phyloP scores from a whole-genome alignment of 1,139 yeast species.

The Suhomyces maxii region DNA sequence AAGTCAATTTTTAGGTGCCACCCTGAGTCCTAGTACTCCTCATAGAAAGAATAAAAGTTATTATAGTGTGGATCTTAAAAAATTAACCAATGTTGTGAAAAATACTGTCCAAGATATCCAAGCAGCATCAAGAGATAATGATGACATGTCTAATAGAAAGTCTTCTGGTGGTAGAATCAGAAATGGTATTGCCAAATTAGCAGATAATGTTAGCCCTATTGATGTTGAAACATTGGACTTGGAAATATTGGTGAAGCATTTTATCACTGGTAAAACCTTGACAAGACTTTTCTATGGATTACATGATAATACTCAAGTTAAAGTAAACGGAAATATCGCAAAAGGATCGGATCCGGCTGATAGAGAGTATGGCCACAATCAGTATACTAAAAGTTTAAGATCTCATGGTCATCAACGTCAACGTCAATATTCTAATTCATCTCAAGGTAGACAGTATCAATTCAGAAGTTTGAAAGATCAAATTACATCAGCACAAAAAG shows the following conservation, averaged over 20 bases:
- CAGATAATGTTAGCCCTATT: conserved; percentile 37
- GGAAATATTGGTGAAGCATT: conserved; percentile 33
- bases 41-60: conserved; percentile 27
- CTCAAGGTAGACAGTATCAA: conserved; percentile 19
- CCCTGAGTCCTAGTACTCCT: conserved; percentile 2
- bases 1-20: conserved; percentile 1
- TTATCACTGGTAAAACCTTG: conserved; percentile 38
- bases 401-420: conserved; percentile 14
- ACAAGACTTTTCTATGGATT: conserved; percentile 37
- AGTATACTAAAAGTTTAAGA: conserved; percentile 5
- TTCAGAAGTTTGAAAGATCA: conserved; percentile 42
- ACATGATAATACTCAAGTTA: conserved; percentile 4
- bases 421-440: conserved; percentile 1
- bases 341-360: not conserved
- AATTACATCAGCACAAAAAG: conserved; percentile 27
- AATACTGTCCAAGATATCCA: conserved; percentile 67
- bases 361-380: conserved; percentile 11
- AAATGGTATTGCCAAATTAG: conserved; percentile 37
- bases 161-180: conserved; percentile 34
- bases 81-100: conserved; percentile 66
- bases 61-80: conserved; percentile 54
- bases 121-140: conserved; percentile 31
- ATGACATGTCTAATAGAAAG: conserved; percentile 21
- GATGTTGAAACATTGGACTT: conserved; percentile 49
- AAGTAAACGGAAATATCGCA: not conserved